Evolutionary conservation across 2,329 filamentous ascomycete genomes (phyloP), one percentile per base, ranked within the genome.

Genomic region (Claviceps digitariae): DNA sequence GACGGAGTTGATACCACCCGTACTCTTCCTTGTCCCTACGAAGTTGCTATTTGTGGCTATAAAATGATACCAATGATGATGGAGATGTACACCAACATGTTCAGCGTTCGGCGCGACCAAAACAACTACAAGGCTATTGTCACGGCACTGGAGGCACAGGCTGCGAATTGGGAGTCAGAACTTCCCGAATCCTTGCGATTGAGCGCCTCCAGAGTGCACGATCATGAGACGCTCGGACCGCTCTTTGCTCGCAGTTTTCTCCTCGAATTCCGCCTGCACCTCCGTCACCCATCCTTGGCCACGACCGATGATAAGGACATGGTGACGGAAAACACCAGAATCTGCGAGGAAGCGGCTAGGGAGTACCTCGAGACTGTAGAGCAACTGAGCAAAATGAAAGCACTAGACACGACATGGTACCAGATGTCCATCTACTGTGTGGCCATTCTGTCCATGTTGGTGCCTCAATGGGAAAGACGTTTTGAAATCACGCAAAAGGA

Each of bases 341-440:
- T 85, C 45, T 88, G 84, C 63, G 77, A 87, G 36, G 77, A 82
- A 49, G 79, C 80, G 10, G 78, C 84, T 6, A 74, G 77, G 48
- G 77, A 82, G 56, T 79, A 89, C 67, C 71, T 90, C 2, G 71
- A 73, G 23, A 74, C 77, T 27, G 78, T 83, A 6, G 72, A 74
- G 23, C 72, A 79, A 52, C 67, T 90, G 48, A 77, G 79, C 54
- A 75, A 74, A 58, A 72, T 82, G 54, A 86, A 84, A 61, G 82
- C 81, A 46, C 69, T 90, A 4, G 87, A 91, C 62, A 87, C 84
- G 1, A 88, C 86, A 1, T 90, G 86, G 85, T 86, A 87, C 60
- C 83, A 84, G 48, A 75, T 81, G 49, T 83, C 86, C 0, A 77
- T 87, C 6, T 88, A 87, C 61, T 75, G 87, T 13, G 81, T 84